Evolutionary conservation across 441 rosid species (phyloP).

Genomic region (Bocquillonia castaneifolia): DNA sequence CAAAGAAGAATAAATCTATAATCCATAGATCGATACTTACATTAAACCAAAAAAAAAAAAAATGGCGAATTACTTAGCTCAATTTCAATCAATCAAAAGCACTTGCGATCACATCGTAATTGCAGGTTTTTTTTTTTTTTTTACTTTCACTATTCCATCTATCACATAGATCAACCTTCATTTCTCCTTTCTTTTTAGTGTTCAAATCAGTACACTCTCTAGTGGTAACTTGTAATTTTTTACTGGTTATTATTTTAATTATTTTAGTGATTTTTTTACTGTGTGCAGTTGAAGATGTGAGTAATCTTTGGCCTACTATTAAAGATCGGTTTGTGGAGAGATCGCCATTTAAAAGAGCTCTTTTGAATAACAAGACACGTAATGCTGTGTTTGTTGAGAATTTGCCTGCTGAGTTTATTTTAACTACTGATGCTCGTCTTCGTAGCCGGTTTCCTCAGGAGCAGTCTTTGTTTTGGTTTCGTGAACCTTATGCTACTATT

Average conservation of each 20-base stretch:
- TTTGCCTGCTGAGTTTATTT: conserved; percentile 72
- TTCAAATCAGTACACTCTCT: neutral
- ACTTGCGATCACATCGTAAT: conserved; percentile 75
- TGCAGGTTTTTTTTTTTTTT: conserved; percentile 45
- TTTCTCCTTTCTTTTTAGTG: neutral
- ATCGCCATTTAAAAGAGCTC: conserved; percentile 68
- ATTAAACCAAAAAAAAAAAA: no score
- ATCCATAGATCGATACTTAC: conserved; percentile 44
- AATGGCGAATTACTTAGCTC: conserved; percentile 88
- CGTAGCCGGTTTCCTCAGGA: conserved; percentile 95
- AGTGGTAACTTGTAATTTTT: neutral
- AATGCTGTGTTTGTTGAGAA: conserved; percentile 76
- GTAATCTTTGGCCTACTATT: conserved; percentile 86
- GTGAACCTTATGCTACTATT: conserved; percentile 90
- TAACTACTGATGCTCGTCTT: conserved; percentile 88
- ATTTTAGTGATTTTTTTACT: conserved; percentile 5
- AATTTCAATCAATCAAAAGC: conserved; percentile 79
- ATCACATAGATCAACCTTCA: conserved; percentile 16
- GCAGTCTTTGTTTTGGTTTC: conserved; percentile 79
- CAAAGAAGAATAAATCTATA: no score
- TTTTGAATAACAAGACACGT: conserved; percentile 84
- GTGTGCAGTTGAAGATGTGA: conserved; percentile 87
- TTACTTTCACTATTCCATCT: neutral
- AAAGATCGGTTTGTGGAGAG: conserved; percentile 64
- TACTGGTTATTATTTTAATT: conserved; percentile 16